A percentile compares a stretch with the other conserved stretches of the same genome.
phyloP scores from a whole-genome alignment of 1,139 yeast species.

The Zygosaccharomyces sapae region DNA sequence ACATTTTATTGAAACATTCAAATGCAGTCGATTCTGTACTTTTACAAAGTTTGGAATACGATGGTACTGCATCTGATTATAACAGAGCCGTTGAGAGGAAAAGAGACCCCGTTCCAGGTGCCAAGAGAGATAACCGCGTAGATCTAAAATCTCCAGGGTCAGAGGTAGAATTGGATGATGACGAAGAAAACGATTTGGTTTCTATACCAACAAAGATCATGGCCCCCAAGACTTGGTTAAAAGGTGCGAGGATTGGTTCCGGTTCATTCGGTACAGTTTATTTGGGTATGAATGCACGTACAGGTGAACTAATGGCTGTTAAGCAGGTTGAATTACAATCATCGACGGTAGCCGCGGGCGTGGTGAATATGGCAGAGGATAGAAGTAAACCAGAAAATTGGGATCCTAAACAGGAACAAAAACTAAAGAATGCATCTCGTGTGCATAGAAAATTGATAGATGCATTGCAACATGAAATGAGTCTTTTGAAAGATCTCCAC shows the following conservation, averaged over 20 bases:
- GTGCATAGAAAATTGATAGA: conserved; percentile 64
- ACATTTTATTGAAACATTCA: conserved; percentile 56
- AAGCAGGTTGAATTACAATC: conserved; percentile 77
- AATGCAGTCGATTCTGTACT: conserved; percentile 59
- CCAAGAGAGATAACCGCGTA: conserved; percentile 43
- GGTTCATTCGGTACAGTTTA: conserved; percentile 95
- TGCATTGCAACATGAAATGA: conserved; percentile 83
- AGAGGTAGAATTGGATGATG: conserved; percentile 43
- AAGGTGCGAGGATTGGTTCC: conserved; percentile 89
- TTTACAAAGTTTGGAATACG: conserved; percentile 24
- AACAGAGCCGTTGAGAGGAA: conserved; percentile 12
- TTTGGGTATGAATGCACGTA: conserved; percentile 83
- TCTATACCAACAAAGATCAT: conserved; percentile 36
- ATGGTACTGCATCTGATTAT: conserved; percentile 22
- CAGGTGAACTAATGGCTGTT: conserved; percentile 96
- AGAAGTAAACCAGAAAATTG: conserved; percentile 35
- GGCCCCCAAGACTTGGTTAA: conserved; percentile 75
- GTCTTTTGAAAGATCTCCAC: conserved; percentile 67
- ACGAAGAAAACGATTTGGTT: conserved; percentile 39
- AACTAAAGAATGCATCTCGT: conserved; percentile 37
- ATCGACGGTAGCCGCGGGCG: conserved; percentile 21
- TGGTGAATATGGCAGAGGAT: conserved; percentile 24
- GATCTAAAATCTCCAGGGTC: conserved; percentile 46
- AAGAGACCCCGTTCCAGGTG: conserved; percentile 40
- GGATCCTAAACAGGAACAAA: conserved; percentile 17